phyloP scores from a whole-genome alignment of 2,329 filamentous ascomycete genomes.

The Sclerotinia borealis region DNA sequence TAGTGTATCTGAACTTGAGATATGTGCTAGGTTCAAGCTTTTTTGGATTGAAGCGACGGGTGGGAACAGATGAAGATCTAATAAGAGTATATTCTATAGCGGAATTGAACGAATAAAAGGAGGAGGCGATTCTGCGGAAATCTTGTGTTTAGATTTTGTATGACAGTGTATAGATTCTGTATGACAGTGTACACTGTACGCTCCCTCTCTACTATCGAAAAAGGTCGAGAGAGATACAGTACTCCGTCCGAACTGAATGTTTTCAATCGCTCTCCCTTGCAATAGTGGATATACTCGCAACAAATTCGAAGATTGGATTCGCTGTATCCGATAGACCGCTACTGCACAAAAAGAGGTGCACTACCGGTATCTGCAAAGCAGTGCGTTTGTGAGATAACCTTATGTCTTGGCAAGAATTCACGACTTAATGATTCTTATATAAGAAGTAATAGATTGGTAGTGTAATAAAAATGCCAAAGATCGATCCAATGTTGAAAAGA shows the following conservation, averaged over 20 bases:
- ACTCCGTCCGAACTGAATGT: not conserved
- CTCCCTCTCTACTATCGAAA: not conserved
- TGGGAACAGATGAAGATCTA: not conserved
- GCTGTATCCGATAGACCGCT: conserved; percentile 3
- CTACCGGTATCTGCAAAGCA: conserved; percentile 1
- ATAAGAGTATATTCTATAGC: not conserved
- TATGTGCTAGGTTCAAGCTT: not conserved
- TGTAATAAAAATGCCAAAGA: not conserved
- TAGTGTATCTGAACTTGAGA: not conserved
- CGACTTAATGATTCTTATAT: not conserved
- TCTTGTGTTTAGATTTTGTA: not conserved
- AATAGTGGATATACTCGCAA: not conserved
- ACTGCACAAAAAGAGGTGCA: not conserved
- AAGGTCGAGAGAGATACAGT: not conserved
- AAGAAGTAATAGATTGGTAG: not conserved
- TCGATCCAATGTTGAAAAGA: not conserved
- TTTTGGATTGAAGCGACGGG: not conserved
- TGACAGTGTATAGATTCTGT: not conserved
- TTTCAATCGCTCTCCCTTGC: not conserved
- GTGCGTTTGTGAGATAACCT: not conserved
- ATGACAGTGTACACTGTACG: too few species aligned
- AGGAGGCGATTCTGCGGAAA: not conserved
- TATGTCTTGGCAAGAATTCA: not conserved
- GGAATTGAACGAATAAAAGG: not conserved
- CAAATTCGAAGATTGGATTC: not conserved